phyloP scores from a whole-genome alignment of 768 basidiomycete genomes.

The Agaricus subrufescens region DNA sequence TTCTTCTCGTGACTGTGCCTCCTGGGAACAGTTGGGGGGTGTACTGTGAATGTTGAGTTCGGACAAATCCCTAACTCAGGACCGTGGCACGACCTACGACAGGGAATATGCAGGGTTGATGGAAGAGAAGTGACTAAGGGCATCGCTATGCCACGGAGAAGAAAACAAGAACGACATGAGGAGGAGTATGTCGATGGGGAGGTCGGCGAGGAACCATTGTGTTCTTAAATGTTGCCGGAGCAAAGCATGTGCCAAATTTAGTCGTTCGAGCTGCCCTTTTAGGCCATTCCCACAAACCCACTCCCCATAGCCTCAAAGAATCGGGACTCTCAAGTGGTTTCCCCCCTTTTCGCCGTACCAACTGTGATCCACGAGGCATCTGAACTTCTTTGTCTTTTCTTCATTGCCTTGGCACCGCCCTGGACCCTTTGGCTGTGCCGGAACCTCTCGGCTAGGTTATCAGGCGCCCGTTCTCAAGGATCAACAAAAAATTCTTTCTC shows the following conservation, averaged over 20 bases:
- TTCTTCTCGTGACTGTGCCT: neutral
- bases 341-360: neutral
- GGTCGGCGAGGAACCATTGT: neutral
- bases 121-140: no score
- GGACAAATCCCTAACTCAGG: no score
- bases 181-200: neutral
- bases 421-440: neutral
- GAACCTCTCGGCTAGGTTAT: neutral
- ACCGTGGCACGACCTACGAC: no score
- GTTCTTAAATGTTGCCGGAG: neutral
- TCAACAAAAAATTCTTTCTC: constrained; percentile 3
- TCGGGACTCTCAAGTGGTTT: neutral
- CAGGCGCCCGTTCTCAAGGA: neutral
- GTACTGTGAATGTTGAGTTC: no score
- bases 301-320: neutral
- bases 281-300: neutral
- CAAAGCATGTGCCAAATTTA: neutral
- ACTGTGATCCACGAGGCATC: neutral
- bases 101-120: no score
- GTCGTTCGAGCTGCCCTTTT: neutral
- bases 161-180: neutral
- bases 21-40: neutral
- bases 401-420: neutral
- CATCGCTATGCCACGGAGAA: neutral
- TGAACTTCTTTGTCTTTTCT: neutral